These are phyloP conservation scores for Daldinia eschscholtzii DNA, from an alignment of 2,329 filamentous ascomycete species.

Conservation along the genomic window DNA sequence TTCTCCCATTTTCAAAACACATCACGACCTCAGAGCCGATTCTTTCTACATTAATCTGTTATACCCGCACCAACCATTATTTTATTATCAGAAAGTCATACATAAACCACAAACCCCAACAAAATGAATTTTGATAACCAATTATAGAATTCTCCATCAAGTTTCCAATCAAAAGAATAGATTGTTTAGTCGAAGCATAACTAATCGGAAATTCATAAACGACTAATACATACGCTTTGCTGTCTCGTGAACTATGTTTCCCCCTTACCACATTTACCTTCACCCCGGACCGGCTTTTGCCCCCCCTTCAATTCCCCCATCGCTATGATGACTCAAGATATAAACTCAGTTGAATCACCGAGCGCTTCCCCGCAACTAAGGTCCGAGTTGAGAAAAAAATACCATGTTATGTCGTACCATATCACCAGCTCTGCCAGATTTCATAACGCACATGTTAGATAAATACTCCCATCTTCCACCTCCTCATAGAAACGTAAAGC, in stretches of 20 bases:
- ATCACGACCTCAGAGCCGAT: neutral
- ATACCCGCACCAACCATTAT: no score
- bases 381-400: slow-evolving; percentile 27
- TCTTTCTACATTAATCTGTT: no score
- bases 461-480: neutral
- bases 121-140: no score
- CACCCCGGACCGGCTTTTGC: slow-evolving; percentile 15
- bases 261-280: slow-evolving; percentile 34
- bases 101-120: no score
- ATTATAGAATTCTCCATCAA: no score
- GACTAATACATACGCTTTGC: neutral
- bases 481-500: neutral
- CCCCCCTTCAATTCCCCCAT: neutral
- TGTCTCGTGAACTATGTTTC: slow-evolving; percentile 2
- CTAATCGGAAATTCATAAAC: neutral
- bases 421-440: slow-evolving; percentile 15
- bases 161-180: no score
- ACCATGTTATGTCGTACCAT: slow-evolving; percentile 32
- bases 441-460: slow-evolving; percentile 10
- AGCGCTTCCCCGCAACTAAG: slow-evolving; percentile 29
- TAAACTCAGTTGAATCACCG: slow-evolving; percentile 20
- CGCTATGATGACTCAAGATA: slow-evolving; percentile 1
- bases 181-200: neutral
- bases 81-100: no score
- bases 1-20: neutral